Evolutionary conservation across 2,329 filamentous ascomycete species (phyloP).

Genomic region (Fusarium albosuccineum): DNA sequence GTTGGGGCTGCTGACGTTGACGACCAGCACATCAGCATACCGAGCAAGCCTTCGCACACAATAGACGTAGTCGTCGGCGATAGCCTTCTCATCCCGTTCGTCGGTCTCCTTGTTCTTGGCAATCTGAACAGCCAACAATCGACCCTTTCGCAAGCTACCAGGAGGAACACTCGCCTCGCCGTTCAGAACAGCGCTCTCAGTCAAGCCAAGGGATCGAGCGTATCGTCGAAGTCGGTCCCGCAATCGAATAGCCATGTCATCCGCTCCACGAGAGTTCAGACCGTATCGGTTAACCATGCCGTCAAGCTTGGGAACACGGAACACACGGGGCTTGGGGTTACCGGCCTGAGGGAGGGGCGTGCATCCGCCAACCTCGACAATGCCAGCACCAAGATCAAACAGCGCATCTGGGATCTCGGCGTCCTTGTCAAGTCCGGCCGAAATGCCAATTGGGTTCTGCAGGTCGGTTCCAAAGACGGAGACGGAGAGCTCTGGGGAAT

Average conservation of each 20-base stretch:
- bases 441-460: conserved; percentile 91
- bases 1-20: conserved; percentile 97
- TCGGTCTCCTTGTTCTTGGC: conserved; percentile 97
- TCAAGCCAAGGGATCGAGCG: conserved; percentile 77
- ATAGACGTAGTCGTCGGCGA: conserved; percentile 86
- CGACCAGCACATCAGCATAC: conserved; percentile 96
- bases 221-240: conserved; percentile 83
- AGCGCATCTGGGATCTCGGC: conserved; percentile 88
- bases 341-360: conserved; percentile 90
- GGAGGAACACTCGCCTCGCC: conserved; percentile 83
- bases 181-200: conserved; percentile 80
- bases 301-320: conserved; percentile 84
- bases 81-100: conserved; percentile 84
- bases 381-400: conserved; percentile 84
- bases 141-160: conserved; percentile 81
- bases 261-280: conserved; percentile 91
- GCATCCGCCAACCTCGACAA: conserved; percentile 93
- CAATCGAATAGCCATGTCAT: conserved; percentile 84
- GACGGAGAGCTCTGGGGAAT: conserved; percentile 50
- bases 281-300: conserved; percentile 97
- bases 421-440: conserved; percentile 96
- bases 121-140: conserved; percentile 89
- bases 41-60: conserved; percentile 85
- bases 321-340: conserved; percentile 89
- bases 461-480: conserved; percentile 82